These are phyloP conservation scores for Vachellia pachyceras DNA, from an alignment of 306 rosid genomes.

Conservation along the genomic window DNA sequence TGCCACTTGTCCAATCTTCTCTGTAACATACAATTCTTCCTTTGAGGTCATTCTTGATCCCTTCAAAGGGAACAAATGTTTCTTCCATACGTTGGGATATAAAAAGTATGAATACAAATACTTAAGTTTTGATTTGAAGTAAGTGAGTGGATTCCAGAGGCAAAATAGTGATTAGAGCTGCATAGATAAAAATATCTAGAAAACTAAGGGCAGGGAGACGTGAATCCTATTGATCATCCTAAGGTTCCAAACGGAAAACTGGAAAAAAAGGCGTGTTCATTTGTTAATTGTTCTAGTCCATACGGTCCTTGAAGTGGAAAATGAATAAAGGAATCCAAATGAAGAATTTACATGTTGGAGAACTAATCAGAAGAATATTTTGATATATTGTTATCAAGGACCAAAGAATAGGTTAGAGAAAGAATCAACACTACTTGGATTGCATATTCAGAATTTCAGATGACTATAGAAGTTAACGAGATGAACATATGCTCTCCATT, in stretches of 20 bases:
- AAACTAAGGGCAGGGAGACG: constrained; percentile 46
- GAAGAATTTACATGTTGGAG: constrained; percentile 58
- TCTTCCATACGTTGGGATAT: constrained; percentile 68
- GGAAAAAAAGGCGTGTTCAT: constrained; percentile 38
- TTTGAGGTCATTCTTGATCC: constrained; percentile 78
- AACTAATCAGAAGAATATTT: constrained; percentile 37
- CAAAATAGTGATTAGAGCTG: constrained; percentile 44
- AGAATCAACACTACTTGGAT: constrained; percentile 35
- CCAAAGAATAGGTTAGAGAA: constrained; percentile 39
- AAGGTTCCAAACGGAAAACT: constrained; percentile 17
- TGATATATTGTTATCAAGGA: constrained; percentile 33
- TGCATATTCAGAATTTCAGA: constrained; percentile 17
- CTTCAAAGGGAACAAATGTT: constrained; percentile 89
- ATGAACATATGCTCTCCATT: constrained; percentile 34
- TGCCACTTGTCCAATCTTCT: constrained; percentile 86
- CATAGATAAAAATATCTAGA: constrained; percentile 18
- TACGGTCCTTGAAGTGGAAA: constrained; percentile 43
- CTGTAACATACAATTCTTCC: constrained; percentile 80
- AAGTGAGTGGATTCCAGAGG: constrained; percentile 50
- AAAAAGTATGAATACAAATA: constrained; percentile 28
- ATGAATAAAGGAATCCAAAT: constrained; percentile 38
- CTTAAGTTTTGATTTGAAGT: constrained; percentile 34
- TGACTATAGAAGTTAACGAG: constrained; percentile 25
- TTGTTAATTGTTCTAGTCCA: constrained; percentile 26
- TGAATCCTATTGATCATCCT: constrained; percentile 38